Evolutionary conservation across 2,329 filamentous ascomycete species (phyloP), one percentile per base, ranked within the genome.

Genomic region (Fusarium sp.): DNA sequence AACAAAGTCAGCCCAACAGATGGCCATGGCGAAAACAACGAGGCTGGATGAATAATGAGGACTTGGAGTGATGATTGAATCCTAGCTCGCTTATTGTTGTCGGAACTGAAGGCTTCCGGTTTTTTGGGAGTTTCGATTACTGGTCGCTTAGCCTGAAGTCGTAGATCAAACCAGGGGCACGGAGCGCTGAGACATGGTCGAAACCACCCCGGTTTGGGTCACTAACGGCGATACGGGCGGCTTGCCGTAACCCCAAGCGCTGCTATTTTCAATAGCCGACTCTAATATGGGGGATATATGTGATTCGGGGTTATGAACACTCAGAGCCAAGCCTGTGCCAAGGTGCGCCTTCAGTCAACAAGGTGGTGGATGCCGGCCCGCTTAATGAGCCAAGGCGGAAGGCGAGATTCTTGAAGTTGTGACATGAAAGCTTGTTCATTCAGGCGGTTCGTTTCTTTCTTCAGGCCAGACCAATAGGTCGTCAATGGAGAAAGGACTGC

Each of bases 401-500:
- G 27, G 16, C 30, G 50, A 56, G 18, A 23, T 27, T 16, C 5
- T 32, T 32, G 13, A 20, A 54, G 14, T 23, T 27, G 16, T 54
- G 27, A 54, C 27, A 32, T 20, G 48, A 54, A 54, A 27, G 45
- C 52, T 41, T 48, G 18, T 54, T 62, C 45, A 37, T 6, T 11
- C 13, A 48, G 14, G 13, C 7, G 11, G 8, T 25, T 34, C 3
- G 30, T 4, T 37, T 20, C 30, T 56, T 2, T 74, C 66, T 30
- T 76, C 68, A 5, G 77, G 76, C 77, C 76, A 79, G 20, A 64
- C 32, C 13, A 79, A 58, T 14, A 79, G 64, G 23, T 79, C 76
- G 9, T 79, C 77, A 10, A 79, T 66, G 8, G 70, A 68, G 77
- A 76, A 79, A 59, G 71, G 73, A 23, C 66, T 76, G 35, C 25